Percentiles rank a stretch among this genome's conserved stretches.
These are phyloP conservation scores for Magnaporthiopsis incrustans DNA, from an alignment of 2,329 filamentous ascomycete genomes.

Conservation along the genomic window DNA sequence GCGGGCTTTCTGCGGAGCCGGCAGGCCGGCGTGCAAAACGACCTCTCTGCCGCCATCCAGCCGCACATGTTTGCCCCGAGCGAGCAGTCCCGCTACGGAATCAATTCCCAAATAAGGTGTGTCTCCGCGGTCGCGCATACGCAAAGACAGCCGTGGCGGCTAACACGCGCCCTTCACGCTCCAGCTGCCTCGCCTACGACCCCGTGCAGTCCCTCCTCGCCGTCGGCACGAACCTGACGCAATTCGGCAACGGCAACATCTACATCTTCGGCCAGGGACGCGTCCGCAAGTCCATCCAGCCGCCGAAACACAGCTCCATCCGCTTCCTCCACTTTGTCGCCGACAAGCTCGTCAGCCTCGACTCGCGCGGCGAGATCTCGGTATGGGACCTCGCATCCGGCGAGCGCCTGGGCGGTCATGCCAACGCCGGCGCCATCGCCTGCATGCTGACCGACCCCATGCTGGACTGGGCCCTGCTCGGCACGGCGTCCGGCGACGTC, in stretches of 20 bases:
- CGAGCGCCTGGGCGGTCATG: constrained; percentile 57
- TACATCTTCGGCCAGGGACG: constrained; percentile 81
- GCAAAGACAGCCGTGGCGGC: constrained; percentile 16
- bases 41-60: constrained; percentile 74
- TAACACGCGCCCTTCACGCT: neutral
- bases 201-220: constrained; percentile 90
- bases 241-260: constrained; percentile 78
- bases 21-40: constrained; percentile 86
- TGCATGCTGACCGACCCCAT: constrained; percentile 76
- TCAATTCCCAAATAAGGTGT: constrained; percentile 66
- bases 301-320: constrained; percentile 66
- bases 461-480: constrained; percentile 88
- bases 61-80: constrained; percentile 75
- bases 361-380: constrained; percentile 76
- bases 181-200: constrained; percentile 78
- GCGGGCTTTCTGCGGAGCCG: constrained; percentile 83
- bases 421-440: constrained; percentile 68
- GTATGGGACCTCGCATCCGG: constrained; percentile 75
- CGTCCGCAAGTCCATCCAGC: constrained; percentile 65
- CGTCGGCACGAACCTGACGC: constrained; percentile 80
- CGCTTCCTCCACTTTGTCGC: constrained; percentile 75
- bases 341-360: constrained; percentile 76
- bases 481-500: constrained; percentile 73
- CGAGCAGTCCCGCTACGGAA: constrained; percentile 74
- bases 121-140: constrained; percentile 8